These are phyloP conservation scores for Suhomyces emberorum DNA, from an alignment of 805 yeast genomes.

Conservation along the genomic window DNA sequence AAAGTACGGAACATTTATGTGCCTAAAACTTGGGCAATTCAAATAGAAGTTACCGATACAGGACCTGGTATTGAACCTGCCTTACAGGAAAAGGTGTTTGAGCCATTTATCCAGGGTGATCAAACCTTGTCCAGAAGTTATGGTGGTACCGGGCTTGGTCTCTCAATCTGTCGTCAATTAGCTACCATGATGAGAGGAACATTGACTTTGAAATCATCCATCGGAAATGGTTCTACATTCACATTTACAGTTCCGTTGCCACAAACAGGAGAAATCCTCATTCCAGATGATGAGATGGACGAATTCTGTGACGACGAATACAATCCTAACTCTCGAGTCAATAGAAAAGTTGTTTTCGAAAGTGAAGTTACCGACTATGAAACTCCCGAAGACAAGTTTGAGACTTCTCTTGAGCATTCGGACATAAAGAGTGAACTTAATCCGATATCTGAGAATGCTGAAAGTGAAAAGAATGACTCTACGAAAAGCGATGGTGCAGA, in stretches of 20 bases:
- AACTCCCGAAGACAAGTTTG: not conserved
- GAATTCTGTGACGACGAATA: slow-evolving; percentile 65
- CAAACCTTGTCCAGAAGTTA: slow-evolving; percentile 85
- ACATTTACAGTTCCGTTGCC: slow-evolving; percentile 74
- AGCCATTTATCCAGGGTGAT: slow-evolving; percentile 97
- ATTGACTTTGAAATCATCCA: slow-evolving; percentile 64
- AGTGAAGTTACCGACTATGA: slow-evolving; percentile 23
- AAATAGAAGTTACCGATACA: slow-evolving; percentile 78
- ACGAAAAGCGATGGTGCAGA: not conserved
- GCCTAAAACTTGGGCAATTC: slow-evolving; percentile 54
- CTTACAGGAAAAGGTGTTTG: slow-evolving; percentile 81
- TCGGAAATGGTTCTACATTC: slow-evolving; percentile 84
- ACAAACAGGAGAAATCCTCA: slow-evolving; percentile 55
- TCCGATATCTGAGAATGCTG: not conserved
- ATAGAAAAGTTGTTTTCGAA: slow-evolving; percentile 47
- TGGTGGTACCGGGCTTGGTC: slow-evolving; percentile 96
- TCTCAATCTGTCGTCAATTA: slow-evolving; percentile 83
- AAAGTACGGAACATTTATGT: slow-evolving; percentile 32
- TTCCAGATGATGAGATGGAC: slow-evolving; percentile 33
- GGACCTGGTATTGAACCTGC: slow-evolving; percentile 92
- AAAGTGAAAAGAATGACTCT: not conserved
- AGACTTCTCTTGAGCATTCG: not conserved
- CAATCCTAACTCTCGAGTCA: slow-evolving; percentile 50
- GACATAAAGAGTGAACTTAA: not conserved
- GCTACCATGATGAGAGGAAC: slow-evolving; percentile 91